Percentiles rank a stretch among this genome's conserved stretches.
phyloP scores from a whole-genome alignment of 2,329 filamentous ascomycete species.

The Juglanconis juglandina region DNA sequence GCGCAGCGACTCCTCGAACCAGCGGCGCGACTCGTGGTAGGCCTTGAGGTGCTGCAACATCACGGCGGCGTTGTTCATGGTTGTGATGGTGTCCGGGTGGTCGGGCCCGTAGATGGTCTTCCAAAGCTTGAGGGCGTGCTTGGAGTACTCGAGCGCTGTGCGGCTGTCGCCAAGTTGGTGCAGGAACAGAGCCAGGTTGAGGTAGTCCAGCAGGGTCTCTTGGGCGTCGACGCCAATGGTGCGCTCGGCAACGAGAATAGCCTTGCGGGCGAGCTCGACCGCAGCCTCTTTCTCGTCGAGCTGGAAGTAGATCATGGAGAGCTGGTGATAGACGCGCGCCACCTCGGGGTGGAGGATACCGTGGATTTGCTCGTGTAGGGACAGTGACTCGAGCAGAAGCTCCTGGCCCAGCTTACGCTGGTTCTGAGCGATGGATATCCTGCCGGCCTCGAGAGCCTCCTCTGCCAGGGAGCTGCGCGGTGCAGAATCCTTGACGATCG shows the following conservation, averaged over 20 bases:
- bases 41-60: conserved; percentile 96
- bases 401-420: conserved; percentile 96
- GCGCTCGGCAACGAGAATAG: conserved; percentile 91
- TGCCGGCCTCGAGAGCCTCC: conserved; percentile 91
- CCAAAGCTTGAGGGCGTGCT: conserved; percentile 92
- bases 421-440: conserved; percentile 91
- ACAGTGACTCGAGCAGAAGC: conserved; percentile 89
- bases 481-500: conserved; percentile 88
- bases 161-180: conserved; percentile 89
- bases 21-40: conserved; percentile 89
- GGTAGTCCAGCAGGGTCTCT: conserved; percentile 91
- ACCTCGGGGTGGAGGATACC: conserved; percentile 96
- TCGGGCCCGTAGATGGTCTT: conserved; percentile 92
- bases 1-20: conserved; percentile 90
- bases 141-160: conserved; percentile 80
- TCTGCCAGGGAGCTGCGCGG: conserved; percentile 89
- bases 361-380: conserved; percentile 97
- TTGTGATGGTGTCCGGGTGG: conserved; percentile 97
- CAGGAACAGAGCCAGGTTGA: conserved; percentile 91
- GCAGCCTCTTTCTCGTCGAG: conserved; percentile 97
- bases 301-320: conserved; percentile 95
- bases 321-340: conserved; percentile 86
- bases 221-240: conserved; percentile 90
- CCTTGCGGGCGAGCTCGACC: conserved; percentile 92
- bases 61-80: conserved; percentile 96